These are phyloP conservation scores for Ampelocalamus luodianensis DNA, from an alignment of 176 grass and related monocot genomes.

Conservation along the genomic window DNA sequence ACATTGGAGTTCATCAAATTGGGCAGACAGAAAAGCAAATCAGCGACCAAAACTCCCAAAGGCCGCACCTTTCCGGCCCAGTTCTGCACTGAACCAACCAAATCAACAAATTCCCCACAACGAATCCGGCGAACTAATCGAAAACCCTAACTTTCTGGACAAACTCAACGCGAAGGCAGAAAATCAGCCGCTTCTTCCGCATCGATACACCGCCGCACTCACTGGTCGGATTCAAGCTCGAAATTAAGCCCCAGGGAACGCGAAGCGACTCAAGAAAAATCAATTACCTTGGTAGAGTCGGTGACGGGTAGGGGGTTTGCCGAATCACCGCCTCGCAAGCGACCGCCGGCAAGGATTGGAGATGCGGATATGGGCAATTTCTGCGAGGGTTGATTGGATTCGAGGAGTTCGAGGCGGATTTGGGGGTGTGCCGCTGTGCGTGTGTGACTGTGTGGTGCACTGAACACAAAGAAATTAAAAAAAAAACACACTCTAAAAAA, in stretches of 20 bases:
- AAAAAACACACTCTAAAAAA: too few relatives aligned
- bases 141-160: too few relatives aligned
- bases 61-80: too few relatives aligned
- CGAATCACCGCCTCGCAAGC: not conserved
- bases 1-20: too few relatives aligned
- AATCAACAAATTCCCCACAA: not conserved
- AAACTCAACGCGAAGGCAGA: too few relatives aligned
- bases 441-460: too few relatives aligned
- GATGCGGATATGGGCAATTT: not conserved
- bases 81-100: too few relatives aligned
- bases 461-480: too few relatives aligned
- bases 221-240: not conserved
- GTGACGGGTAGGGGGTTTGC: not conserved
- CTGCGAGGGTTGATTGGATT: not conserved
- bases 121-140: not conserved
- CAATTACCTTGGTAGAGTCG: not conserved
- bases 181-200: too few relatives aligned
- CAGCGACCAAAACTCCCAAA: too few relatives aligned
- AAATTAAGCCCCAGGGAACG: not conserved
- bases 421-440: not conserved
- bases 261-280: not conserved
- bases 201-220: too few relatives aligned
- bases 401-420: conserved; percentile 12
- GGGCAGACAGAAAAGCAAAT: too few relatives aligned
- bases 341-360: not conserved